phyloP scores from a whole-genome alignment of 306 rosid genomes.

The Rubus parviflorus region DNA sequence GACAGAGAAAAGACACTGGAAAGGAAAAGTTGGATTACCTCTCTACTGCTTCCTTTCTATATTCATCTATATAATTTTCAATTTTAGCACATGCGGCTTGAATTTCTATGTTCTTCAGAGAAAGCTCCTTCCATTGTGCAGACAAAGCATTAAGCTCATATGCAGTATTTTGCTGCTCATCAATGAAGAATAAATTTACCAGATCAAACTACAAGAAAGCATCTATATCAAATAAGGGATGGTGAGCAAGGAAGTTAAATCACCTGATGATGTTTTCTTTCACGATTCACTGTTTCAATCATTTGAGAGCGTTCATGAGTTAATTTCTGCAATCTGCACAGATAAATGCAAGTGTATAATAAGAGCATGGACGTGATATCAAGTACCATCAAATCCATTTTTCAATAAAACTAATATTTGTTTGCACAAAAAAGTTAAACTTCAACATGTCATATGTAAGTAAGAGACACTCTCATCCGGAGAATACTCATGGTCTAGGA shows the following conservation, averaged over 20 bases:
- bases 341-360: constrained; percentile 24
- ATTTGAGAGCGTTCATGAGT: constrained; percentile 68
- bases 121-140: constrained; percentile 88
- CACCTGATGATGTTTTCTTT: constrained; percentile 95
- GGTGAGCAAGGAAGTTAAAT: constrained; percentile 22
- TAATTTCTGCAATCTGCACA: constrained; percentile 82
- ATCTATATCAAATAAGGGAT: constrained; percentile 19
- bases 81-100: constrained; percentile 61
- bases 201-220: constrained; percentile 16
- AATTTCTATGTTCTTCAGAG: constrained; percentile 84
- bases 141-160: constrained; percentile 87
- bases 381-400: constrained; percentile 8
- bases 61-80: constrained; percentile 57
- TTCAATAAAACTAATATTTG: neutral
- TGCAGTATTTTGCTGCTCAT: constrained; percentile 82
- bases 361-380: constrained; percentile 23
- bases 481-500: neutral
- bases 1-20: constrained; percentile 9
- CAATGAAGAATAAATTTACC: constrained; percentile 5
- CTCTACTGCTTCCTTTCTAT: constrained; percentile 63
- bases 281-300: constrained; percentile 90
- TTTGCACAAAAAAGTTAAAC: neutral
- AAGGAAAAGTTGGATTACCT: constrained; percentile 39
- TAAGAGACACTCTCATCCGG: neutral
- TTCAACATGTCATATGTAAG: neutral